Conservation (phyloP, 1,139 yeast genomes). For the Sugiyamaella pinicola region DNA sequence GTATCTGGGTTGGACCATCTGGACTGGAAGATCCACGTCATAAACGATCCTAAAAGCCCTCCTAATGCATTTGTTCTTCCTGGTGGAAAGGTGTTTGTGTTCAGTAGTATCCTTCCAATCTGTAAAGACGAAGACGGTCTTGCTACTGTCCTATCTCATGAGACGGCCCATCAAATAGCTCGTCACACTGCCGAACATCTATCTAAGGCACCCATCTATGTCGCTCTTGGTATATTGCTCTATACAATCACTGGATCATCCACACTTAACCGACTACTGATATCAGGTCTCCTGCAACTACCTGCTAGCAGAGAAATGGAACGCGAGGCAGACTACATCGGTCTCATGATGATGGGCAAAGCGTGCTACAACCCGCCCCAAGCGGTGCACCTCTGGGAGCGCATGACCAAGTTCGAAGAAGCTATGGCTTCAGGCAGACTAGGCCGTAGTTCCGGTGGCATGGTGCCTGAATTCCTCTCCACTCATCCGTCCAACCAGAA, state of each 20-base stretch:
- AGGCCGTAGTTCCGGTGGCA: conserved; percentile 43
- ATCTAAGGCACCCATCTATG: conserved; percentile 49
- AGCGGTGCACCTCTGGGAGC: conserved; percentile 75
- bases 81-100: conserved; percentile 92
- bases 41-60: conserved; percentile 66
- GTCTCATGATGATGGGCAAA: conserved; percentile 84
- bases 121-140: conserved; percentile 84
- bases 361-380: conserved; percentile 82
- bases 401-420: conserved; percentile 70
- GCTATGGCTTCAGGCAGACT: conserved; percentile 24
- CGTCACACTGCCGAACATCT: conserved; percentile 86
- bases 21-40: conserved; percentile 83
- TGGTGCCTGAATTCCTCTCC: conserved; percentile 62
- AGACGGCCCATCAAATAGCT: conserved; percentile 90
- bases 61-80: conserved; percentile 97
- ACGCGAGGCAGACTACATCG: conserved; percentile 93
- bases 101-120: conserved; percentile 74
- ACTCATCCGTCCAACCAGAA: conserved; percentile 88
- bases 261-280: conserved; percentile 55
- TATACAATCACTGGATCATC: conserved; percentile 56
- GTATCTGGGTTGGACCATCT: conserved; percentile 45
- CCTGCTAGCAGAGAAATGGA: conserved; percentile 94
- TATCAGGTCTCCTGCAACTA: conserved; percentile 64
- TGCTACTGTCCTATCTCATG: conserved; percentile 93
- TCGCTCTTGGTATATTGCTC: conserved; percentile 53